Base-by-base conservation (phyloP, 2,329 filamentous ascomycete genomes). In the Botrytis fabae region DNA sequence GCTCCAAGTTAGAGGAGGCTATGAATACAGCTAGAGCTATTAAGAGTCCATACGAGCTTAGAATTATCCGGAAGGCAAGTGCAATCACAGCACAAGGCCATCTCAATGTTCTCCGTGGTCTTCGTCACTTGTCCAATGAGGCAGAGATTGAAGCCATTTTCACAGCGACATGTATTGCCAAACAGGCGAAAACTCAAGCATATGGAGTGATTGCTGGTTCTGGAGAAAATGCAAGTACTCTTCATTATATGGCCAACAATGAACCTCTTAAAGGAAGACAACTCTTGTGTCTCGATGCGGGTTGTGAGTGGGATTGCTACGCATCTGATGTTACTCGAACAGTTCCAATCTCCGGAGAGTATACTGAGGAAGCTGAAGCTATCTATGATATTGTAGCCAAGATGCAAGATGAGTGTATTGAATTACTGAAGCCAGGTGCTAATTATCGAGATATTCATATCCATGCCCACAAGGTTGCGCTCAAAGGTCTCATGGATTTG, bases 301-400 rank as follows among this genome's bases (percentile, higher is more conserved):
- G 94, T 3, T 92, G 91, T 76, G 95, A 98, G 82, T 97, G 90
- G 83, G 84, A 90, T 66, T 91, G 92, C 77, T 98, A 99, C 81
- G 94, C 94, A 44, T 93, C 92, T 73, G 95, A 98, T 81, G 90
- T 98, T 42, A 98, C 96, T 0, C 89, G 95, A 54, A 96, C 95
- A 0, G 90, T 98, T 76, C 95, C 95, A 7, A 83, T 98, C 35
- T 88, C 86, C 22, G 92, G 93, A 9, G 84, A 83, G 0, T 97
- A 94, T 77, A 88, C 89, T 0, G 81, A 85, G 22, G 92, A 95
- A 80, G 91, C 91, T 0, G 86, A 87, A 65, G 87, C 89, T 16
- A 91, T 98, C 70, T 95, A 98, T 81, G 86, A 88, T 63, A 85
- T 96, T 40, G 95, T 97, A 5, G 85, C 92, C 77, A 85, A 87